Conservation (phyloP, 2,329 filamentous ascomycete species). For the Ambrosiella cleistominuta region DNA sequence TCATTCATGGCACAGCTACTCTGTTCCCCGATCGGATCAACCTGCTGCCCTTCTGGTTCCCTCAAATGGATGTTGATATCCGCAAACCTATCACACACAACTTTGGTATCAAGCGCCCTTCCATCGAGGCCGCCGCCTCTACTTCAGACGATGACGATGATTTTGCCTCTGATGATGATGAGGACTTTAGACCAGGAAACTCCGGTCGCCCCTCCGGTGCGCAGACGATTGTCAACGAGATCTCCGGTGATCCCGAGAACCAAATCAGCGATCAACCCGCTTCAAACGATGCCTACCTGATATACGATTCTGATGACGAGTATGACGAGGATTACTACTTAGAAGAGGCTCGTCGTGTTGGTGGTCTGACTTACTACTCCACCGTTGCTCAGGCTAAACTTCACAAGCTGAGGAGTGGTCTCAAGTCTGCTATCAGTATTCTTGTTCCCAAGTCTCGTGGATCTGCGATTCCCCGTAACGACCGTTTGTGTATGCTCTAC, state of each 20-base stretch:
- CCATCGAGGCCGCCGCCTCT: constrained; percentile 38
- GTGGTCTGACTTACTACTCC: constrained; percentile 60
- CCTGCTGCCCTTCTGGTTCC: constrained; percentile 89
- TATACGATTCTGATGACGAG: constrained; percentile 78
- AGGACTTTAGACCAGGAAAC: constrained; percentile 3
- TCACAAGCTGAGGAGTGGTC: constrained; percentile 5
- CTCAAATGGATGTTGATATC: constrained; percentile 96
- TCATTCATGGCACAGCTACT: constrained; percentile 84
- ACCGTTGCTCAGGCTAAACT: constrained; percentile 20
- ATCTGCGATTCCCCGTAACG: constrained; percentile 38
- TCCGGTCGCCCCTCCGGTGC: background rate
- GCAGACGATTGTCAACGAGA: constrained; percentile 21
- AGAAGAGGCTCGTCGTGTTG: constrained; percentile 59
- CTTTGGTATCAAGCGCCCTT: constrained; percentile 76
- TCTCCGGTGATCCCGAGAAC: constrained; percentile 53
- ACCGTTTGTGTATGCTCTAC: constrained; percentile 35
- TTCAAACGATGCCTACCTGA: constrained; percentile 39
- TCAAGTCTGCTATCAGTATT: background rate
- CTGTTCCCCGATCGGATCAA: constrained; percentile 78
- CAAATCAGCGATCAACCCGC: constrained; percentile 49
- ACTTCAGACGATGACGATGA: constrained; percentile 58
- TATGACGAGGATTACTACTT: constrained; percentile 57
- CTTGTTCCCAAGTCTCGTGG: constrained; percentile 37
- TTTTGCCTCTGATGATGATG: constrained; percentile 48
- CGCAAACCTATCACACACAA: constrained; percentile 76